phyloP scores from a whole-genome alignment of 2,329 filamentous ascomycete genomes.

The Sporothrix schenckii region DNA sequence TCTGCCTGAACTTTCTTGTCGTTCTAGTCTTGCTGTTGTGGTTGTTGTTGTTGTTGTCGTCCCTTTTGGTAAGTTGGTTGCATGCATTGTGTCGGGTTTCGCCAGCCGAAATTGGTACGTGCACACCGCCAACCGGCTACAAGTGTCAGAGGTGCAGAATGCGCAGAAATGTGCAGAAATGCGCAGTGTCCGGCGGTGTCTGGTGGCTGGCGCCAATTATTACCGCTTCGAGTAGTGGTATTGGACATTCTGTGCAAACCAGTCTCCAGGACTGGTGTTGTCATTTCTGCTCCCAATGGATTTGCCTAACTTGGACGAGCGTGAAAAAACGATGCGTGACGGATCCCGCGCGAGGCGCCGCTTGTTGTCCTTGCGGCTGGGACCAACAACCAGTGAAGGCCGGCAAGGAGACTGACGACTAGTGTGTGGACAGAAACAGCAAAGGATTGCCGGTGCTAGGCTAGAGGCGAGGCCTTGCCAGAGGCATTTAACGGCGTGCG shows the following conservation, averaged over 20 bases:
- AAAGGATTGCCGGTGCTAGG: conserved; percentile 4
- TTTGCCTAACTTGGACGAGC: conserved; percentile 19
- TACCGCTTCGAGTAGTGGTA: not conserved
- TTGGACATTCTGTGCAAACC: not conserved
- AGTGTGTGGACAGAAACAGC: conserved; percentile 10
- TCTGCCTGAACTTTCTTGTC: not conserved
- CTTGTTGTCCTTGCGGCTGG: conserved; percentile 1
- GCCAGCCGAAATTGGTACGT: not conserved
- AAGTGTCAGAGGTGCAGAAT: not conserved
- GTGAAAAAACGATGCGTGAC: not conserved
- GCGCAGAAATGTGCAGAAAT: no score
- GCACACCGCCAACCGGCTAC: no score
- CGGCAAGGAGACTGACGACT: not conserved
- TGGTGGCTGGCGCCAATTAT: conserved; percentile 20
- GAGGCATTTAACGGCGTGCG: conserved; percentile 25
- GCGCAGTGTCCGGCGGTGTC: no score
- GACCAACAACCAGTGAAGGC: not conserved
- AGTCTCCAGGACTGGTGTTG: no score
- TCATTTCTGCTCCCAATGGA: conserved; percentile 1
- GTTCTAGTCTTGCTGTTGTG: not conserved
- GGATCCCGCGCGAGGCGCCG: conserved; percentile 1
- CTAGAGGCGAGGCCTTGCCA: conserved; percentile 3
- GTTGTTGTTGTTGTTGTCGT: not conserved
- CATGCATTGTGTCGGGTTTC: not conserved
- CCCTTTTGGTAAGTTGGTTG: not conserved